phyloP scores from a whole-genome alignment of 2,329 filamentous ascomycete species.

The Helicocarpus griseus region DNA sequence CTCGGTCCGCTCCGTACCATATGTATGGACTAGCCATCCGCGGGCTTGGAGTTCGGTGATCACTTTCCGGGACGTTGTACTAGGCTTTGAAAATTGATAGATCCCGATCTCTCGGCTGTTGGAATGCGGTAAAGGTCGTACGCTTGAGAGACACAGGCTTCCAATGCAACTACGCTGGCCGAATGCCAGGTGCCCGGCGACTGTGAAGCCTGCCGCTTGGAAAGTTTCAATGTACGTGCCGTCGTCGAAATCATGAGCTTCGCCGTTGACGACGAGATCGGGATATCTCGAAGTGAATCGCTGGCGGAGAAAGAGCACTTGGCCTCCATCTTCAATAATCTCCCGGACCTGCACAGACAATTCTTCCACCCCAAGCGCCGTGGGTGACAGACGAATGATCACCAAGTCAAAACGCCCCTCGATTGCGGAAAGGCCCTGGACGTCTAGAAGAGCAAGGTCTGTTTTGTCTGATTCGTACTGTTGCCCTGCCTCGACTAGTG shows the following conservation, averaged over 20 bases:
- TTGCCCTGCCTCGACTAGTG: neutral
- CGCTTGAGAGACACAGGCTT: neutral
- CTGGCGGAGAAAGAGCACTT: conserved; percentile 1
- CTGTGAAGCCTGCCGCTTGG: neutral
- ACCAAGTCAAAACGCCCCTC: neutral
- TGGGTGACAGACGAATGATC: neutral
- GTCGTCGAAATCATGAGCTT: neutral
- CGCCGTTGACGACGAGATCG: neutral
- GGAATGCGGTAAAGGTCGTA: neutral
- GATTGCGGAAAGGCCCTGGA: neutral
- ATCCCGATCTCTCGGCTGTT: neutral
- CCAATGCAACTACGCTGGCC: neutral
- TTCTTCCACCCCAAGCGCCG: neutral
- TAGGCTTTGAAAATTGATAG: neutral
- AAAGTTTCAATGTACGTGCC: neutral
- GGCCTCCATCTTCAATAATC: neutral
- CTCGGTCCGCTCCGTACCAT: neutral
- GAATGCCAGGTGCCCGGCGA: neutral
- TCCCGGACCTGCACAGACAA: neutral
- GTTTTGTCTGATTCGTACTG: neutral
- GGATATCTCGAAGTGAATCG: neutral
- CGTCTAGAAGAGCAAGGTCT: neutral
- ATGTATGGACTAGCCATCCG: neutral
- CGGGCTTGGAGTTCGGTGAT: neutral
- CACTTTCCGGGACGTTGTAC: neutral